These are phyloP conservation scores for Datisca glomerata DNA, from an alignment of 306 rosid genomes.

Conservation along the genomic window DNA sequence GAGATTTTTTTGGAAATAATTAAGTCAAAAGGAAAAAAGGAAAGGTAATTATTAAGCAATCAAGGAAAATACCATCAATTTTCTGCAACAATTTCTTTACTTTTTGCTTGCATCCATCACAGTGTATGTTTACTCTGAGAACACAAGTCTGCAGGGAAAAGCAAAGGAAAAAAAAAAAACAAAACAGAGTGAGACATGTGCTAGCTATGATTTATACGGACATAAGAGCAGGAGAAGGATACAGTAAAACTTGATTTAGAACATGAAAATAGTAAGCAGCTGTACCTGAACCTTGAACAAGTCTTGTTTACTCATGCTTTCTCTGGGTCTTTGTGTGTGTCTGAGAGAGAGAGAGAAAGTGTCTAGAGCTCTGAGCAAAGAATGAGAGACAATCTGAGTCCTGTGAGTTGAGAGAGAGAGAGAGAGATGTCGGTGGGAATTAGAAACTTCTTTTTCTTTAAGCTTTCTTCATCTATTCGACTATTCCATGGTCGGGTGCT, in stretches of 20 bases:
- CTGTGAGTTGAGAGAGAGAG: not conserved
- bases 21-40: not conserved
- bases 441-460: constrained; percentile 17
- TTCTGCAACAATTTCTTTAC: constrained; percentile 75
- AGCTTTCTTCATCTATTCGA: constrained; percentile 13
- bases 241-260: not conserved
- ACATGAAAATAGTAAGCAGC: constrained; percentile 7
- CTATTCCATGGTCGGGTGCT: constrained; percentile 23
- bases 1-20: not conserved
- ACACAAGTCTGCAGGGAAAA: constrained; percentile 45
- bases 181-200: not conserved
- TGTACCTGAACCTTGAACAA: constrained; percentile 59
- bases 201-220: not conserved
- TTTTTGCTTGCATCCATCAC: constrained; percentile 79
- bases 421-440: constrained; percentile 22
- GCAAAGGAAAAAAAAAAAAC: constrained; percentile 5
- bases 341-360: not conserved
- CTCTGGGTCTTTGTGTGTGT: too few species aligned
- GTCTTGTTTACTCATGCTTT: constrained; percentile 73
- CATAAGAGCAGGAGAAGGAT: not conserved
- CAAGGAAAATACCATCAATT: constrained; percentile 48
- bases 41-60: not conserved
- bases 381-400: not conserved
- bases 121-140: constrained; percentile 70
- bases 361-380: not conserved